Conservation (phyloP, 208 protist genomes). For the Leishmania lainsoni region DNA sequence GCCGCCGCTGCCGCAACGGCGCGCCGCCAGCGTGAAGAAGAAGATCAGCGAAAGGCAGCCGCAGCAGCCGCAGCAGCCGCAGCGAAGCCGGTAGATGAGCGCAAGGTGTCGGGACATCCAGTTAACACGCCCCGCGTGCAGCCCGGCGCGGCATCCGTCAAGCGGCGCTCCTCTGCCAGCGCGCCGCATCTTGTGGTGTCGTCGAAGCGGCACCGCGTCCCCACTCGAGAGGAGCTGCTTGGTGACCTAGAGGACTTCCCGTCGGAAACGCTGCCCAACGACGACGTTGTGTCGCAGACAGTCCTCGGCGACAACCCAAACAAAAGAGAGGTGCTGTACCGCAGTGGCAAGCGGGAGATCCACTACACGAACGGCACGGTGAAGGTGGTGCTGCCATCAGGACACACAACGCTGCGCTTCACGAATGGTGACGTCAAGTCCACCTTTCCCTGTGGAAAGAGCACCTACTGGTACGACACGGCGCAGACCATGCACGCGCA, state of each 20-base stretch:
- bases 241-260: constrained; percentile 65
- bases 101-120: constrained; percentile 52
- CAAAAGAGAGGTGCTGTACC: constrained; percentile 88
- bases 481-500: constrained; percentile 94
- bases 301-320: constrained; percentile 81
- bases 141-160: background rate
- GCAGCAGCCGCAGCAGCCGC: constrained; percentile 1
- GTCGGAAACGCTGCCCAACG: constrained; percentile 55
- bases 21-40: constrained; percentile 26
- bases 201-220: constrained; percentile 44
- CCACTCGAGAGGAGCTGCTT: constrained; percentile 66
- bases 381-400: constrained; percentile 87
- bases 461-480: constrained; percentile 93
- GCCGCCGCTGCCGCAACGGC: constrained; percentile 8
- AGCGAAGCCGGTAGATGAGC: constrained; percentile 32
- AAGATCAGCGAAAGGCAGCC: constrained; percentile 19
- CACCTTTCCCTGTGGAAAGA: constrained; percentile 85
- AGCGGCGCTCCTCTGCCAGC: constrained; percentile 10
- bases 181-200: constrained; percentile 25
- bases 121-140: constrained; percentile 56
- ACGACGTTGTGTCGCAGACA: constrained; percentile 76
- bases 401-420: constrained; percentile 87
- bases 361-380: constrained; percentile 92
- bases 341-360: constrained; percentile 90
- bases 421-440: constrained; percentile 93